Conservation (phyloP, 75 land plant species). For the Pseudotsuga menziesii region DNA sequence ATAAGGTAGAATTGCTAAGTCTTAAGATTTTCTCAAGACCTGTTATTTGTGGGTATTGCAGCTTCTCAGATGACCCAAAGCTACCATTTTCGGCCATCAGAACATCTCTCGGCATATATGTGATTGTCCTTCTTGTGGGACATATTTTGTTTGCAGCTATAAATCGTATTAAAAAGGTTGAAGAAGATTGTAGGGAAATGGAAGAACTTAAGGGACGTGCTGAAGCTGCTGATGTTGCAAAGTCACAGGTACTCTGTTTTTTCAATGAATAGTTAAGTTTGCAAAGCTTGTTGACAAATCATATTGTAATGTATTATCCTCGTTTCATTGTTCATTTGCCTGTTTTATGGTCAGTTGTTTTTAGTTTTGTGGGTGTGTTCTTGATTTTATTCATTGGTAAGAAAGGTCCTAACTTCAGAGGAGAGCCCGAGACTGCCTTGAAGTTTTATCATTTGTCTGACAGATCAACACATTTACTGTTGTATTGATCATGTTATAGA, state of each 20-base stretch:
- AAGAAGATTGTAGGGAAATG: conserved; percentile 40
- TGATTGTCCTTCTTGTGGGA: conserved; percentile 30
- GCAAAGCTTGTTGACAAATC: background rate
- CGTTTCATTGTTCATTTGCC: background rate
- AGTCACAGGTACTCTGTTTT: conserved; percentile 33
- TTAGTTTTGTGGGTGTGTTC: background rate
- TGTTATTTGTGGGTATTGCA: conserved; percentile 12
- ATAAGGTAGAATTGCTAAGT: background rate
- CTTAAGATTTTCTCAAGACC: background rate
- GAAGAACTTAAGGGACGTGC: conserved; percentile 37
- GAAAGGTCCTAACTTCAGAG: background rate
- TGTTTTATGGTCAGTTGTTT: background rate
- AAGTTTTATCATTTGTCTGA: no score
- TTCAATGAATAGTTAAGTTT: background rate
- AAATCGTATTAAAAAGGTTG: conserved; percentile 34
- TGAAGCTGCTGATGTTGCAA: conserved; percentile 44
- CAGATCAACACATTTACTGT: background rate
- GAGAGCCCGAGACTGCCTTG: background rate
- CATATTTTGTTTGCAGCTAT: conserved; percentile 34
- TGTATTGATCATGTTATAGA: background rate
- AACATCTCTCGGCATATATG: conserved; percentile 25
- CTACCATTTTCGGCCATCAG: conserved; percentile 27
- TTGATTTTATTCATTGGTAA: background rate
- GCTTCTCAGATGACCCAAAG: conserved; percentile 34
- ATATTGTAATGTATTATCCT: no score